Base-by-base conservation (phyloP, 768 basidiomycete species). In the Leccinum variicolor region DNA sequence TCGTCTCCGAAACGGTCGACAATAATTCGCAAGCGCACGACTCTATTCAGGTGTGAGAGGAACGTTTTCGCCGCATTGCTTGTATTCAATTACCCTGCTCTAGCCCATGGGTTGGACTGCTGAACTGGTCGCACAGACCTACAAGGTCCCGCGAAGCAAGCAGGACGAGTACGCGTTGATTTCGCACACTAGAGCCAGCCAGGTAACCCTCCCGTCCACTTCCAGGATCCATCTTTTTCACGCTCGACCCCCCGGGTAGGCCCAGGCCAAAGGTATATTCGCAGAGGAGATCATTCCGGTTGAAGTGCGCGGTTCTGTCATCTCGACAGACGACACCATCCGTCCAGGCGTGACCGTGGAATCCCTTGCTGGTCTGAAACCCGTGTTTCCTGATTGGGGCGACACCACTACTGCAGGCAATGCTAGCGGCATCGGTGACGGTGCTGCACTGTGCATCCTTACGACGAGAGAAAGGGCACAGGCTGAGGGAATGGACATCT, bases 51-150 rank as follows among this genome's bases (percentile, higher is more conserved):
- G 89, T 55, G 59, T 26, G 39, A 17, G 14, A 31, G 39, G 1
- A 33, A 28, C 8, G 31, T 39, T 26, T 60, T n/a, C 41, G 8
- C 2, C 14, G 3, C 36, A 11, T 34, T 36, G 17, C 46, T 39
- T 26, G 25, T 25, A 26, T 17, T 60, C 50, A 62, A 14, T n/a
- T 57, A 39, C 25, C 11, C 47, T 47, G 19, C 33, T 23, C 14
- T 59, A 92, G 89, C 88, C 91, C 11, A 94, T 94, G 94, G 94
- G 94, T 51, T 99, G 92, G 92, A 94, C 92, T 1, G 90, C 90
- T 5, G 92, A 94, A 72, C 86, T 90, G 85, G 90, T 94, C 21
- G 90, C 92, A n/a, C 72, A 86, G 65, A 76, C 81, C 8, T 94
- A 85, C 75, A 80, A 84, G n/a, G 73, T 94, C 57, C 78, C 91